Evolutionary conservation across 2,329 filamentous ascomycete species (phyloP).

Genomic region (Coniella lustricola): DNA sequence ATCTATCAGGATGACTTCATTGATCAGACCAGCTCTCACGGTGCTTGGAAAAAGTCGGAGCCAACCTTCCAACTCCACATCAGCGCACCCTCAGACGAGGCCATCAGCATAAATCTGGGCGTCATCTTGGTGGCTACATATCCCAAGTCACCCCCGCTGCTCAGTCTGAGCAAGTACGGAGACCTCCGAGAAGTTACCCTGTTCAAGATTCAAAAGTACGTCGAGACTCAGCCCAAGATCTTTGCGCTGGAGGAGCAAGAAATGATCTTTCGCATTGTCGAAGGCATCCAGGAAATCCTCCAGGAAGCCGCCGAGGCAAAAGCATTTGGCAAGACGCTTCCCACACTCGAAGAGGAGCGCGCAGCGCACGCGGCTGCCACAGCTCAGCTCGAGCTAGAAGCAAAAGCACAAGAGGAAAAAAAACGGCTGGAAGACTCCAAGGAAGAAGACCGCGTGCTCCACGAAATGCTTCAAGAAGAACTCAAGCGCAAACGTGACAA

Average conservation of each 20-base stretch:
- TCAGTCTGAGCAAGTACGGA: constrained; percentile 59
- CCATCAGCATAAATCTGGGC: constrained; percentile 63
- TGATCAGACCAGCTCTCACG: constrained; percentile 60
- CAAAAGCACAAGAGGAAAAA: constrained; percentile 45
- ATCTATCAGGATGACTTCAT: constrained; percentile 88
- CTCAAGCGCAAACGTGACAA: constrained; percentile 59
- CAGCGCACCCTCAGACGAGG: constrained; percentile 64
- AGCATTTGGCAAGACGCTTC: constrained; percentile 67
- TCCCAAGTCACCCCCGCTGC: constrained; percentile 71
- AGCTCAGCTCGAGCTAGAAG: constrained; percentile 51
- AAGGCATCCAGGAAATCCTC: constrained; percentile 65
- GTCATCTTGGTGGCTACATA: constrained; percentile 86
- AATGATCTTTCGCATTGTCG: constrained; percentile 60
- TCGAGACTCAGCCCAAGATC: constrained; percentile 51
- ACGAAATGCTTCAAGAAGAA: constrained; percentile 66
- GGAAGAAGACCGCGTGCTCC: constrained; percentile 64
- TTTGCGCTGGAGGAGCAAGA: constrained; percentile 47
- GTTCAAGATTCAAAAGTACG: constrained; percentile 60
- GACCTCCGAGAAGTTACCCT: constrained; percentile 63
- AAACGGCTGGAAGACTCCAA: constrained; percentile 49
- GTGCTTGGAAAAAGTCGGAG: constrained; percentile 88
- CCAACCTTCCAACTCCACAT: constrained; percentile 76
- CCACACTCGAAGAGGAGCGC: constrained; percentile 83
- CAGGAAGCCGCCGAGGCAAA: constrained; percentile 80
- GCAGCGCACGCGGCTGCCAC: constrained; percentile 72